A percentile compares a stretch with the other conserved stretches of the same genome.
Conservation (phyloP, 495 filamentous ascomycete genomes). For the Penicillium diatomitis region DNA sequence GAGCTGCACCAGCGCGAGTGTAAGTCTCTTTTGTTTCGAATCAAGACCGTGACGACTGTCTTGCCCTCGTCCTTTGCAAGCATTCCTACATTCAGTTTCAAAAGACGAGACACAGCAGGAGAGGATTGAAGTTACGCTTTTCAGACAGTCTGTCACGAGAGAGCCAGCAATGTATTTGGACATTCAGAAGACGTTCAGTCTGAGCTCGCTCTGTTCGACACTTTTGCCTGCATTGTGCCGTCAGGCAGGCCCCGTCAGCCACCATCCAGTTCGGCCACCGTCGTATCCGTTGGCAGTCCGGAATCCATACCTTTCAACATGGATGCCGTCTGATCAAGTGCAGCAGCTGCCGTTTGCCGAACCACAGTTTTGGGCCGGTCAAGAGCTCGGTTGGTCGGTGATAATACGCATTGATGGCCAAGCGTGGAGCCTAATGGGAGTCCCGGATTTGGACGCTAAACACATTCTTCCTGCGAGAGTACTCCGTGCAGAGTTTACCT, state of each 20-base stretch:
- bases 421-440: slow-evolving; percentile 41
- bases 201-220: slow-evolving; percentile 19
- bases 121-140: too few species aligned
- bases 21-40: too few species aligned
- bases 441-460: slow-evolving; percentile 14
- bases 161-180: slow-evolving; percentile 15
- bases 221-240: slow-evolving; percentile 10
- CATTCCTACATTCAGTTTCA: too few species aligned
- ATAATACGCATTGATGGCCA: slow-evolving; percentile 39
- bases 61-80: too few species aligned
- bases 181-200: slow-evolving; percentile 11
- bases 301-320: slow-evolving; percentile 38
- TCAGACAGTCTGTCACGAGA: too few species aligned
- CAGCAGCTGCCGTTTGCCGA: slow-evolving; percentile 29
- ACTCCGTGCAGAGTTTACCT: slow-evolving; percentile 32
- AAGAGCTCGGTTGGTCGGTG: slow-evolving; percentile 38
- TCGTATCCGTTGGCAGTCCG: slow-evolving; percentile 42
- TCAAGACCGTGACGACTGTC: too few species aligned
- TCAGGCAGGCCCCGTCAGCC: slow-evolving; percentile 6
- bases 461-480: slow-evolving; percentile 28
- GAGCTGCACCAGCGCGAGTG: too few species aligned
- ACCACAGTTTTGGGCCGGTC: slow-evolving; percentile 43
- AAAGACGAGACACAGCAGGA: too few species aligned
- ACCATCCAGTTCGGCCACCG: slow-evolving; percentile 28
- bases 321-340: slow-evolving; percentile 36